Percentiles rank a stretch among this genome's conserved stretches.
These are phyloP conservation scores for Cytospora leucostoma DNA, from an alignment of 2,329 filamentous ascomycete genomes.

Conservation along the genomic window DNA sequence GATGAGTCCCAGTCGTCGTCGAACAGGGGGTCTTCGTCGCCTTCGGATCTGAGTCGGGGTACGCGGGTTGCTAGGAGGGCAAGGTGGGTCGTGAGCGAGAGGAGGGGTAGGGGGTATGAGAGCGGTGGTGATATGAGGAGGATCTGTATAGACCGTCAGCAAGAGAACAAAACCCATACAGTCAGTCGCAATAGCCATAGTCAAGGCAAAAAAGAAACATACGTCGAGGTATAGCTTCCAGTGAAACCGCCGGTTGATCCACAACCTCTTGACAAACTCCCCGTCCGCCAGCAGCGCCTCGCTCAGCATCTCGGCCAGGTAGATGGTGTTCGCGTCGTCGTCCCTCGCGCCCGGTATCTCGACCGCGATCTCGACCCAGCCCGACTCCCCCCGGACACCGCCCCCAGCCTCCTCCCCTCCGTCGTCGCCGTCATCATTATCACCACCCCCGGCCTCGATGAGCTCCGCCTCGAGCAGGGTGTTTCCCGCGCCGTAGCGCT, in stretches of 20 bases:
- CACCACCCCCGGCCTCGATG: constrained; percentile 35
- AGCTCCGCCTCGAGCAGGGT: constrained; percentile 30
- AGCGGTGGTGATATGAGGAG: constrained; percentile 89
- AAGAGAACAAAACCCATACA: not conserved
- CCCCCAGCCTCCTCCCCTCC: constrained; percentile 41
- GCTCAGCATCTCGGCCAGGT: constrained; percentile 82
- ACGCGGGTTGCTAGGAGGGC: constrained; percentile 86
- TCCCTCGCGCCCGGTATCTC: constrained; percentile 90
- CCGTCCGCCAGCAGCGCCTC: constrained; percentile 81
- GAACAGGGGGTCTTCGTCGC: constrained; percentile 95
- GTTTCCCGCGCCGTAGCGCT: constrained; percentile 34
- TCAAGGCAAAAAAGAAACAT: constrained; percentile 41
- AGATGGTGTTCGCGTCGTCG: constrained; percentile 86
- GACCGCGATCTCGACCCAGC: constrained; percentile 89
- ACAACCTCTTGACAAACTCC: constrained; percentile 68
- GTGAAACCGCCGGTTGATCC: constrained; percentile 90
- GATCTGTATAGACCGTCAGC: constrained; percentile 59
- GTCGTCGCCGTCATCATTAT: constrained; percentile 42
- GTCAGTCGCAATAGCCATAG: not conserved
- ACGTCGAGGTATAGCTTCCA: constrained; percentile 97
- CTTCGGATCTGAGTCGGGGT: constrained; percentile 81
- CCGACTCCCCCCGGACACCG: constrained; percentile 47
- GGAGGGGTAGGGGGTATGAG: constrained; percentile 88
- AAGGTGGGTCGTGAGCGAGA: constrained; percentile 91
- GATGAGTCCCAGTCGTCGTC: constrained; percentile 96